Conservation (phyloP, 345 rosid species). For the Trapa bicornis region DNA sequence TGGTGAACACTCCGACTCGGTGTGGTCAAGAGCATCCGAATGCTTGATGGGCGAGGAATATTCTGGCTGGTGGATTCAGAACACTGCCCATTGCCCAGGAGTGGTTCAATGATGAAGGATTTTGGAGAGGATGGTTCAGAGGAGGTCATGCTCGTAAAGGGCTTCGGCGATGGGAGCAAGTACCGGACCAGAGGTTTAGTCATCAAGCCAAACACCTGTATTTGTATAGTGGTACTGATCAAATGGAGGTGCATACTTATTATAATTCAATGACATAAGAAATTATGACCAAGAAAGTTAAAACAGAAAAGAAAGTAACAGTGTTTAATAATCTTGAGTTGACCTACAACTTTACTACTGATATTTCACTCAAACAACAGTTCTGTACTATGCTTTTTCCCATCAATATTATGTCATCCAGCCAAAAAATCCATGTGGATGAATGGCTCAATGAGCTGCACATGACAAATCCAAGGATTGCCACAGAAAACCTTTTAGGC, state of each 20-base stretch:
- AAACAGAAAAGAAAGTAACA: too few species aligned
- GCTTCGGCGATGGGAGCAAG: slow-evolving; percentile 53
- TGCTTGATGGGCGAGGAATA: slow-evolving; percentile 23
- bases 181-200: slow-evolving; percentile 70
- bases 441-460: neutral
- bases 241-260: neutral
- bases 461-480: too few species aligned
- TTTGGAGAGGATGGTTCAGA: slow-evolving; percentile 43
- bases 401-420: too few species aligned
- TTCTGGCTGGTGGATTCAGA: slow-evolving; percentile 15
- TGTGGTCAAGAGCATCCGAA: slow-evolving; percentile 40
- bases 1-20: slow-evolving; percentile 72
- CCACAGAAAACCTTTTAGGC: too few species aligned
- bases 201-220: slow-evolving; percentile 78
- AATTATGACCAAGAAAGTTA: neutral
- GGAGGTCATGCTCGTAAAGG: slow-evolving; percentile 30
- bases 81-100: slow-evolving; percentile 31
- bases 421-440: too few species aligned
- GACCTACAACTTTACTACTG: too few species aligned
- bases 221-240: neutral
- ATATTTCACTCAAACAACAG: too few species aligned
- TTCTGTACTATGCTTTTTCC: too few species aligned
- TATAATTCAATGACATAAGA: neutral
- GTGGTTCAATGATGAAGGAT: slow-evolving; percentile 45
- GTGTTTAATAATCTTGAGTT: too few species aligned